Percentiles rank a stretch among this genome's conserved stretches.
Conservation (phyloP, 2,329 filamentous ascomycete species). For the Chrysosporium queenslandicum region DNA sequence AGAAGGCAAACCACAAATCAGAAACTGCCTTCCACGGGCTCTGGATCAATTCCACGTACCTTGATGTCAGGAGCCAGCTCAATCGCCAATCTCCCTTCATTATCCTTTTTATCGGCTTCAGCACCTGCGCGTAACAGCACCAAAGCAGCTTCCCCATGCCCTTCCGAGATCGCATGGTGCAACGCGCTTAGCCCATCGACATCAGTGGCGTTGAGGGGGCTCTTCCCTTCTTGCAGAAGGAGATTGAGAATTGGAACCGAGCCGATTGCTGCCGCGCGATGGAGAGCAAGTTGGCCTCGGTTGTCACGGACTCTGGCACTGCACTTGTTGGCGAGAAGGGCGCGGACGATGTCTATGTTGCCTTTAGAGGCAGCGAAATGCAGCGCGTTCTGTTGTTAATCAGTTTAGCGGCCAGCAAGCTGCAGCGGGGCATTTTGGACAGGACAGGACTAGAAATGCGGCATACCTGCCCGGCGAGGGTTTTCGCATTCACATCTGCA, state of each 20-base stretch:
- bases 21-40: background rate
- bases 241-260: constrained; percentile 78
- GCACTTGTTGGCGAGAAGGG: constrained; percentile 65
- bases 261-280: constrained; percentile 82
- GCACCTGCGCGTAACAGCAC: constrained; percentile 75
- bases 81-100: constrained; percentile 60
- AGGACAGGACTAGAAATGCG: background rate
- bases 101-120: constrained; percentile 66
- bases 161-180: constrained; percentile 59
- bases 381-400: constrained; percentile 60
- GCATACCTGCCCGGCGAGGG: constrained; percentile 34
- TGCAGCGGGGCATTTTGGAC: background rate
- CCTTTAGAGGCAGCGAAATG: constrained; percentile 88
- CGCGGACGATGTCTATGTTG: constrained; percentile 69
- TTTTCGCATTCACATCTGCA: constrained; percentile 39
- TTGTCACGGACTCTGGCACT: constrained; percentile 73
- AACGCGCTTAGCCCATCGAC: constrained; percentile 73
- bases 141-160: constrained; percentile 69
- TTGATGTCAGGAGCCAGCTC: constrained; percentile 79
- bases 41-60: constrained; percentile 36
- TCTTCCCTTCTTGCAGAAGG: constrained; percentile 61
- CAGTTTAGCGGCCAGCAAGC: background rate
- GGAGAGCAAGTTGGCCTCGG: constrained; percentile 79
- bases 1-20: background rate
- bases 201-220: constrained; percentile 76